Conservation (phyloP, 768 basidiomycete species). For the Boletus speciosus region DNA sequence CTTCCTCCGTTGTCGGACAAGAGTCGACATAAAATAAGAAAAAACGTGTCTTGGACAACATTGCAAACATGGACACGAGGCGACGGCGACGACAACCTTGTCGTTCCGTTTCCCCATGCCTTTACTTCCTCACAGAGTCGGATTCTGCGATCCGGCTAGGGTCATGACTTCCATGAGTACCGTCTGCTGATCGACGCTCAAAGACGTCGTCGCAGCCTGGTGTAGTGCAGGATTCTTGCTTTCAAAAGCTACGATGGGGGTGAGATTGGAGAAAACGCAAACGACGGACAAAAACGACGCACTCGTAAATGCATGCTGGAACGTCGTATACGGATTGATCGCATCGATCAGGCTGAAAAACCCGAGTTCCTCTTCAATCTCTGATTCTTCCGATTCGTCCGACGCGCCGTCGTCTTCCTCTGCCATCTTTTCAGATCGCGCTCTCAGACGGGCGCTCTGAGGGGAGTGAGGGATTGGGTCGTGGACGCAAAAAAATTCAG, state of each 20-base stretch:
- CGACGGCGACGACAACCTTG: not conserved
- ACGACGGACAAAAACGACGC: not conserved
- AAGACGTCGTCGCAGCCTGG: constrained; percentile 67
- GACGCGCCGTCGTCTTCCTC: constrained; percentile 31
- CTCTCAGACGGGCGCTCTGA: constrained; percentile 72
- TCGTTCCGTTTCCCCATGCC: not conserved
- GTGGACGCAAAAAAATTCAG: not conserved
- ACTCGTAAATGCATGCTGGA: constrained; percentile 79
- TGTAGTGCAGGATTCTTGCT: constrained; percentile 63
- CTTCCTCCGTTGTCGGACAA: too few relatives aligned
- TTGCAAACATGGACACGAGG: not conserved
- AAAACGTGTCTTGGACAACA: too few relatives aligned
- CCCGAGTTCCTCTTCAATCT: constrained; percentile 78
- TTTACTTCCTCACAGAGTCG: constrained; percentile 4
- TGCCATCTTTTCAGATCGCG: constrained; percentile 46
- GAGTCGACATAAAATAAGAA: too few relatives aligned
- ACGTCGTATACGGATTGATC: constrained; percentile 72
- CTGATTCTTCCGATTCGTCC: constrained; percentile 50
- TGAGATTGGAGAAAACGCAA: not conserved
- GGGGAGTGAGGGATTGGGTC: not conserved
- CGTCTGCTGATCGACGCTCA: constrained; percentile 74
- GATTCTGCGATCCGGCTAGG: constrained; percentile 48
- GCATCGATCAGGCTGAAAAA: constrained; percentile 82
- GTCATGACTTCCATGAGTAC: constrained; percentile 83
- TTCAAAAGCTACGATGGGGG: constrained; percentile 49